phyloP scores from a whole-genome alignment of 2,329 filamentous ascomycete genomes.

The Aspergillus floridensis region DNA sequence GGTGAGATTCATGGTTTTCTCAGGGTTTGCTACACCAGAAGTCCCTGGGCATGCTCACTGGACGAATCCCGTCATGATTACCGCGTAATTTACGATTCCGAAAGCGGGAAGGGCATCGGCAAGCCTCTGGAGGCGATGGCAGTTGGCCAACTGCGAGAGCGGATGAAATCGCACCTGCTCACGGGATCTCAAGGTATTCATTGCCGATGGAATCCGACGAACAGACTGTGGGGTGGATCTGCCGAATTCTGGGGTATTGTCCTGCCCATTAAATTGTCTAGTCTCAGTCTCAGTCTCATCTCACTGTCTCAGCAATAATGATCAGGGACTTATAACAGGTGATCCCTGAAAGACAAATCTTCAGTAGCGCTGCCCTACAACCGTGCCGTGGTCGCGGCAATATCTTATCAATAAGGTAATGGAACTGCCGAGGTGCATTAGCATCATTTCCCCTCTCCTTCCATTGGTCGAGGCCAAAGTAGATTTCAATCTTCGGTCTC shows the following conservation, averaged over 20 bases:
- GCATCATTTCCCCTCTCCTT: too few relatives aligned
- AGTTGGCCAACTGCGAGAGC: neutral
- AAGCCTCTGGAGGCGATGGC: neutral
- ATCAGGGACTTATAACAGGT: too few relatives aligned
- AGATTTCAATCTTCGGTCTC: too few relatives aligned
- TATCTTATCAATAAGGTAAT: too few relatives aligned
- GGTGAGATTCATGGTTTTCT: neutral
- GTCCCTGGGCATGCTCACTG: neutral
- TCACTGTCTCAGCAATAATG: too few relatives aligned
- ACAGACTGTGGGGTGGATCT: conserved; percentile 1
- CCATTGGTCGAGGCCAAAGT: too few relatives aligned
- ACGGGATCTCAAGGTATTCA: too few relatives aligned
- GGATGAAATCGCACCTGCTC: conserved; percentile 1
- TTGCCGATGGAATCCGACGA: neutral
- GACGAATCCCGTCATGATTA: neutral
- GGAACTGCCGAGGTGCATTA: too few relatives aligned
- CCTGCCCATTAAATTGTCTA: neutral
- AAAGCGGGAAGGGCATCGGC: conserved; percentile 8
- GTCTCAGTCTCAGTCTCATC: too few relatives aligned
- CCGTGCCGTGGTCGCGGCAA: too few relatives aligned
- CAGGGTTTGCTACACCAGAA: neutral
- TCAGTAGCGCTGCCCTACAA: too few relatives aligned
- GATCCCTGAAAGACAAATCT: too few relatives aligned
- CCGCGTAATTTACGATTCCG: conserved; percentile 11
- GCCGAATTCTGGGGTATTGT: neutral